Base-by-base conservation (phyloP, 164 flowering plant genomes). In the Houttuynia cordata region DNA sequence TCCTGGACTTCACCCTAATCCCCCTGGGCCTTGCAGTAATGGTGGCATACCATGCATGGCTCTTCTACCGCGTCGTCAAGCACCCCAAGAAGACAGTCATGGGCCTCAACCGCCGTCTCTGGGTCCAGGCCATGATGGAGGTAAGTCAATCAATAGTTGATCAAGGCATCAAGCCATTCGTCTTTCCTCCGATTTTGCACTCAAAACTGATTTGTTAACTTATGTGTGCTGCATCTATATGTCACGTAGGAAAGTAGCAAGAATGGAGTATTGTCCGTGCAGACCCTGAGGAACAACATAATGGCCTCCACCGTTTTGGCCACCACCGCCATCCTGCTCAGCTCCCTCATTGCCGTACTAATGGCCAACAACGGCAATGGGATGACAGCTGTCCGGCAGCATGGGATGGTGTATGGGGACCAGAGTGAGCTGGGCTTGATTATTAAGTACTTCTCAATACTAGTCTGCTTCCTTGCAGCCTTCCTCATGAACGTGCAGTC, bases 301-400 rank as follows among this genome's bases (percentile, higher is more conserved):
- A 91, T 91, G 97, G 97, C 96, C 10, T 88, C 97, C 19, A 91
- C 96, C 54, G 72, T 91, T 1, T 63, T 91, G 62, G 94, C 92
- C 0, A 77, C 96, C 0, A 88, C 88, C 7, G 92, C 94, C 3
- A 86, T 91, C 60, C 84, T 73, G 84, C 83, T 91, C 5, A 81
- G 88, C 67, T 88, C 96, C 2, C 57, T 91, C 25, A 82, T 91
- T 51, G 88, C 88, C 8, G 75, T 83, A 19, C 53, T 91, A 24
- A 87, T 91, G 93, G 67, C 79, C 1, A 60, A 70, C 67, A 56
- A 49, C 7, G 45, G 58, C 41, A 51, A 20, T 5, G 52, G 41
- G 8, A 42, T 15, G 56, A 14, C 49, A 34, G 21, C 7, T 0
- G 2, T 42, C 17, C 13, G 55, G 59, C n/a, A 34, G 47, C 7